Conservation (phyloP, 2,329 filamentous ascomycete species). For the Coleophoma crateriformis region DNA sequence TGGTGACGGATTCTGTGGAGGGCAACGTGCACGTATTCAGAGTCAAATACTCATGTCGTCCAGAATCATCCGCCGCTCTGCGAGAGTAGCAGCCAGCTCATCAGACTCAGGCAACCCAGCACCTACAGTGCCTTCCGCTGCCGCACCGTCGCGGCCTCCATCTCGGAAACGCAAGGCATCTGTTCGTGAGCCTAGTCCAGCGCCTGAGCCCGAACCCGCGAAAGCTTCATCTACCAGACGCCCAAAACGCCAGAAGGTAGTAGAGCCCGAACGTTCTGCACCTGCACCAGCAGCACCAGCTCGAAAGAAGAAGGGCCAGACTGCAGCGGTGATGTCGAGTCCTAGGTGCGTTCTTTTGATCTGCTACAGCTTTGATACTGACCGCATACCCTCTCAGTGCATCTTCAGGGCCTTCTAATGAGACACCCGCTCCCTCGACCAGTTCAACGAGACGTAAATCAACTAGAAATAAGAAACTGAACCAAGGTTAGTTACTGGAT, state of each 20-base stretch:
- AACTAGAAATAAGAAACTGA: constrained; percentile 62
- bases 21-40: constrained; percentile 4
- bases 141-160: constrained; percentile 35
- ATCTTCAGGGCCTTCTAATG: constrained; percentile 59
- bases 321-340: constrained; percentile 63
- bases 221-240: constrained; percentile 45
- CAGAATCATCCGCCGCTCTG: constrained; percentile 94
- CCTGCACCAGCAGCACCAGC: constrained; percentile 33
- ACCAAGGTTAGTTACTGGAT: constrained; percentile 41
- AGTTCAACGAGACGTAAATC: constrained; percentile 68
- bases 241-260: constrained; percentile 67
- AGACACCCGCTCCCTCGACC: constrained; percentile 44
- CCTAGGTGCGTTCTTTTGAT: constrained; percentile 50
- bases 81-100: constrained; percentile 73
- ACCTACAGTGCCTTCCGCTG: constrained; percentile 27
- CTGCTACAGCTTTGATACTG: constrained; percentile 9
- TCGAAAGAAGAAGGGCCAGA: constrained; percentile 57
- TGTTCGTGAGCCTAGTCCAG: constrained; percentile 43
- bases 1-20: constrained; percentile 4
- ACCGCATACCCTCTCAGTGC: constrained; percentile 38
- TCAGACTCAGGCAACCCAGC: constrained; percentile 28
- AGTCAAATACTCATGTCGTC: constrained; percentile 73
- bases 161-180: constrained; percentile 74
- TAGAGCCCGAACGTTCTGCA: constrained; percentile 37
- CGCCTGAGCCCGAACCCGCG: constrained; percentile 28